Conservation (phyloP, 129 eudicot genomes). For the Centrapalus pauciflorus region DNA sequence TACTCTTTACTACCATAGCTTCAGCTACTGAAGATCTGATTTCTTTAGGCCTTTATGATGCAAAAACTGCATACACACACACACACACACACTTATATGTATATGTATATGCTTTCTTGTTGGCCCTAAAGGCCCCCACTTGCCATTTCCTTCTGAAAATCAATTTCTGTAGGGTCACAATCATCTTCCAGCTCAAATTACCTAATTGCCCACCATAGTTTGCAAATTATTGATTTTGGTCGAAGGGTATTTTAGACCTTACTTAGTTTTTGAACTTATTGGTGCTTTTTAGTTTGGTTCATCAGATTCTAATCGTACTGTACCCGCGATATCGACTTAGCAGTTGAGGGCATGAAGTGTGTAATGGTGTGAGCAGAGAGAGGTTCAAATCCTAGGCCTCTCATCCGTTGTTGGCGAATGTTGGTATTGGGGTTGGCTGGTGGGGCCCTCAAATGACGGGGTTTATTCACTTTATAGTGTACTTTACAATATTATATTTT, state of each 20-base stretch:
- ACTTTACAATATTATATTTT: too few relatives aligned
- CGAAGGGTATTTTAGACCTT: conserved; percentile 8
- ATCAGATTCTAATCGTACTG: background rate
- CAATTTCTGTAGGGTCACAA: conserved; percentile 12
- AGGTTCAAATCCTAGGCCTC: too few relatives aligned
- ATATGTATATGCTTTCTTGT: conserved; percentile 29
- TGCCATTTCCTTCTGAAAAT: conserved; percentile 15
- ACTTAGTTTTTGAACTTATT: background rate
- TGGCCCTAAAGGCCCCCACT: conserved; percentile 24
- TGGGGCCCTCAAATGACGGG: too few relatives aligned
- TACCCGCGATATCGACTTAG: background rate
- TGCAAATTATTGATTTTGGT: background rate
- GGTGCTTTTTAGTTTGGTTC: background rate
- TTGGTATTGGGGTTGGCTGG: too few relatives aligned
- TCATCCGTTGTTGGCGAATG: too few relatives aligned
- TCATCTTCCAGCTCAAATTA: conserved; percentile 22
- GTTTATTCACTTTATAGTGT: too few relatives aligned
- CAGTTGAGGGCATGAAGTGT: background rate
- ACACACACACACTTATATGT: too few relatives aligned
- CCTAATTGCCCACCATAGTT: conserved; percentile 19
- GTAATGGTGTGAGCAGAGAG: too few relatives aligned
- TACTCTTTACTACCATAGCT: conserved; percentile 1
- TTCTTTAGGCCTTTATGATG: conserved; percentile 16
- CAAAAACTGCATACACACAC: background rate
- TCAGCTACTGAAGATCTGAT: conserved; percentile 11